These are phyloP conservation scores for Geotrichum reessii DNA, from an alignment of 1,139 yeast genomes.

Conservation along the genomic window DNA sequence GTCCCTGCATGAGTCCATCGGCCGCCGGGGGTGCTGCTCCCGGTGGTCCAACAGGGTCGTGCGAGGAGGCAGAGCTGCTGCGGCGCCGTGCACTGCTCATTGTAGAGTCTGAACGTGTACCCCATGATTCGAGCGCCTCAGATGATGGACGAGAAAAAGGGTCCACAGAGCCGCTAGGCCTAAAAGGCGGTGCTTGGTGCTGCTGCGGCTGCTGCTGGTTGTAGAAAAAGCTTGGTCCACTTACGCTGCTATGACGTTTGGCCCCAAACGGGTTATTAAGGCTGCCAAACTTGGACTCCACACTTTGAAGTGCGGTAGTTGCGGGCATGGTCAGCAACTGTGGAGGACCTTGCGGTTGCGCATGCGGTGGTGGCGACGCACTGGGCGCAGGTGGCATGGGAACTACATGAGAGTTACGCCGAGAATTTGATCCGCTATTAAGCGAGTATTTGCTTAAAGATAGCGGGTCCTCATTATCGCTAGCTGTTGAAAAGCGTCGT, in stretches of 20 bases:
- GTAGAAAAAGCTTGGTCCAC: slow-evolving; percentile 1
- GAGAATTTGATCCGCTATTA: slow-evolving; percentile 27
- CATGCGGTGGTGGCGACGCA: neutral
- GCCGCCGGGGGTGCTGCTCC: neutral
- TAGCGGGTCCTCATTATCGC: slow-evolving; percentile 33
- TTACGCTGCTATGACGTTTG: slow-evolving; percentile 5
- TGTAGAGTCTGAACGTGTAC: neutral
- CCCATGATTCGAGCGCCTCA: slow-evolving; percentile 7
- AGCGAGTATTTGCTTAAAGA: slow-evolving; percentile 32
- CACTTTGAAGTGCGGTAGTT: slow-evolving; percentile 6
- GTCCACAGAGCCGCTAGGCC: neutral
- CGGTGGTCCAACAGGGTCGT: slow-evolving; percentile 1
- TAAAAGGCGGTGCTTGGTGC: neutral
- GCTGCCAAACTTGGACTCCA: neutral
- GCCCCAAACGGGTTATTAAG: slow-evolving; percentile 7
- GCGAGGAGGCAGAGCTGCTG: slow-evolving; percentile 8
- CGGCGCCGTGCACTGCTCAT: slow-evolving; percentile 2
- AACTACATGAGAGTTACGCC: slow-evolving; percentile 30
- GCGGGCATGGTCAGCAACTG: slow-evolving; percentile 10
- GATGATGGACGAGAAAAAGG: slow-evolving; percentile 10
- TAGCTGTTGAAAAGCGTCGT: slow-evolving; percentile 16
- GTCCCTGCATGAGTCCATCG: neutral
- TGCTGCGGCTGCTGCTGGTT: neutral
- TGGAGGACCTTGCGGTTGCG: slow-evolving; percentile 4
- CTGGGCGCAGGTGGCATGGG: slow-evolving; percentile 18